Conservation (phyloP, 1,284 basidiomycete species). For the Boletus chippewaensis region DNA sequence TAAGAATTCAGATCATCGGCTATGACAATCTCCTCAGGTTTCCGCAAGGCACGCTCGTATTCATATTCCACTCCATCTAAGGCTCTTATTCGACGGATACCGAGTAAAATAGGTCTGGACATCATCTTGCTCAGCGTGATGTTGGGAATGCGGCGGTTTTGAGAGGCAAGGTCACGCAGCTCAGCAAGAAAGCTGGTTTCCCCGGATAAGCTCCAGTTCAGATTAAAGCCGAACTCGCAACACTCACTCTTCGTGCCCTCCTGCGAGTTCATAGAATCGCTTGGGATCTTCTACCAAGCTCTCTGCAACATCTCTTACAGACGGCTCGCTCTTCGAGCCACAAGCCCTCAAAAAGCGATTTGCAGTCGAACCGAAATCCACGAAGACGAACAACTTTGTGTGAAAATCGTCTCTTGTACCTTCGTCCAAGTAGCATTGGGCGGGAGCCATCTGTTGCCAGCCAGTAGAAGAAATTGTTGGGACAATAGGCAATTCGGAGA, state of each 20-base stretch:
- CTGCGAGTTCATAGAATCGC: conserved; percentile 5
- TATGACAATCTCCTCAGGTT: conserved; percentile 38
- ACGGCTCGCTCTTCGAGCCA: conserved; percentile 72
- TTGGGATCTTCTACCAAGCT: conserved; percentile 17
- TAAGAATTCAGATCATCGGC: conserved; percentile 6
- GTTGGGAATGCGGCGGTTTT: conserved; percentile 1
- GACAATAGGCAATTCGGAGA: conserved; percentile 8
- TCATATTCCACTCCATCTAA: conserved; percentile 52
- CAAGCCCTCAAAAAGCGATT: conserved; percentile 79
- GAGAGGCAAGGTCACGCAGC: conserved; percentile 6
- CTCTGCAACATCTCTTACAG: conserved; percentile 40
- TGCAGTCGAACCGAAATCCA: conserved; percentile 79
- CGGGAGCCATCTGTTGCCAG: background rate
- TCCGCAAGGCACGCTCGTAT: conserved; percentile 51
- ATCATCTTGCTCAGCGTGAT: conserved; percentile 48
- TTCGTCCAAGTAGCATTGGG: conserved; percentile 6
- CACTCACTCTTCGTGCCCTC: conserved; percentile 4
- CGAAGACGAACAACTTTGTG: conserved; percentile 73
- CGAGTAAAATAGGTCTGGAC: conserved; percentile 63
- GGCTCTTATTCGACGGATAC: conserved; percentile 39
- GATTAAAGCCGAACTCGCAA: background rate
- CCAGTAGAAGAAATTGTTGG: background rate
- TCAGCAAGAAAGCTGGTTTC: background rate
- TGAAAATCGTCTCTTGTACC: conserved; percentile 36
- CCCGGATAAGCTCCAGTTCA: background rate